Evolutionary conservation across 495 filamentous ascomycete species (phyloP).

Genomic region (Hyphodiscus hymeniophilus): DNA sequence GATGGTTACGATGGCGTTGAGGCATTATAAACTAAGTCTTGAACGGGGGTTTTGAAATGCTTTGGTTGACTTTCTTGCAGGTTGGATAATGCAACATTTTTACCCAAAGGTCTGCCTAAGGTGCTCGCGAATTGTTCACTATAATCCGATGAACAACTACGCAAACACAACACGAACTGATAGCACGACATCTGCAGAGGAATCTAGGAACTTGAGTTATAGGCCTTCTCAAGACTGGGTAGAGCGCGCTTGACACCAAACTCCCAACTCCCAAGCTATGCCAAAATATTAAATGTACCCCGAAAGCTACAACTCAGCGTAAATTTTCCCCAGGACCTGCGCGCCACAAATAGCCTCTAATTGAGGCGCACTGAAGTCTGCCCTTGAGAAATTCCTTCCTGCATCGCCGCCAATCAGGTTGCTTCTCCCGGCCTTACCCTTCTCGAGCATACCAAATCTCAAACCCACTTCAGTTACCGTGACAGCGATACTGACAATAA

Average conservation of each 20-base stretch:
- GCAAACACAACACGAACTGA: too few relatives aligned
- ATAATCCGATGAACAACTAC: too few relatives aligned
- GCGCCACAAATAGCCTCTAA: slow-evolving; percentile 37
- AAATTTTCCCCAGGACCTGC: slow-evolving; percentile 33
- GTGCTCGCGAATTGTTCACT: too few relatives aligned
- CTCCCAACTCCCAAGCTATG: slow-evolving; percentile 15
- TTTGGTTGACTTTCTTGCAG: too few relatives aligned
- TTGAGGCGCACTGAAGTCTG: slow-evolving; percentile 30
- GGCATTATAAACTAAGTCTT: too few relatives aligned
- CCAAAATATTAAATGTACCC: slow-evolving; percentile 1
- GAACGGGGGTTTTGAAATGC: too few relatives aligned
- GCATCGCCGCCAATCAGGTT: slow-evolving; percentile 29
- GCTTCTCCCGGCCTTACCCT: slow-evolving; percentile 26
- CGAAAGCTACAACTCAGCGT: slow-evolving; percentile 22
- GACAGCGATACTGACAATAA: slow-evolving; percentile 81
- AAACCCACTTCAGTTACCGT: slow-evolving; percentile 85
- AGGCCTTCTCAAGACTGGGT: too few relatives aligned
- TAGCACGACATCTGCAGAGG: too few relatives aligned
- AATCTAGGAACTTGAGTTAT: too few relatives aligned
- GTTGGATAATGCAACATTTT: too few relatives aligned
- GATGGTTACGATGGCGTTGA: too few relatives aligned
- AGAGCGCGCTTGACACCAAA: not conserved
- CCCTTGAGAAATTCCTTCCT: slow-evolving; percentile 19
- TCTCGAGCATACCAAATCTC: slow-evolving; percentile 69
- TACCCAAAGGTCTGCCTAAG: too few relatives aligned